These are phyloP conservation scores for Areca catechu DNA, from an alignment of 176 grass and related monocot genomes.

Conservation along the genomic window DNA sequence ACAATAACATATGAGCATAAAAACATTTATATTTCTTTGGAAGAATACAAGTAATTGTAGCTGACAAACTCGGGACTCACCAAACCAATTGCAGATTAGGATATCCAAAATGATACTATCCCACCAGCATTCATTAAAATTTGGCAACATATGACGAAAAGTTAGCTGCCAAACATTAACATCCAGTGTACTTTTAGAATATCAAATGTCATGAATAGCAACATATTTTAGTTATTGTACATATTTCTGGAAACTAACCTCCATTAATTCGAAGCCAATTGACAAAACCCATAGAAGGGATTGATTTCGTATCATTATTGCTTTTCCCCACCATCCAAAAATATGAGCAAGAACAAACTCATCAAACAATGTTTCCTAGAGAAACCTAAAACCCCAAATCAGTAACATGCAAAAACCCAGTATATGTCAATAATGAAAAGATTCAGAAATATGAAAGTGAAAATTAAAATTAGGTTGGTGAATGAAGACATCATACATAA, in stretches of 20 bases:
- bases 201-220: background rate
- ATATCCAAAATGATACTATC: slow-evolving; percentile 96
- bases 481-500: slow-evolving; percentile 91
- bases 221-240: too few relatives aligned
- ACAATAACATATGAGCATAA: too few relatives aligned
- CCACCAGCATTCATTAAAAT: slow-evolving; percentile 99
- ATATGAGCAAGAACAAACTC: slow-evolving; percentile 98
- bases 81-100: slow-evolving; percentile 99
- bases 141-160: slow-evolving; percentile 99
- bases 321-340: slow-evolving; percentile 99
- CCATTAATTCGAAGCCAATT: slow-evolving; percentile 98
- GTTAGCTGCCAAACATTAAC: slow-evolving; percentile 52
- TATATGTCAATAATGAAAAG: too few relatives aligned
- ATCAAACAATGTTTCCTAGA: slow-evolving; percentile 98
- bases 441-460: slow-evolving; percentile 13
- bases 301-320: slow-evolving; percentile 99
- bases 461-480: slow-evolving; percentile 31
- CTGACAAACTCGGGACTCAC: slow-evolving; percentile 38
- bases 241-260: slow-evolving; percentile 27
- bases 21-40: slow-evolving; percentile 9
- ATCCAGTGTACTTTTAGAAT: background rate
- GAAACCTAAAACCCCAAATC: slow-evolving; percentile 68
- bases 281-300: slow-evolving; percentile 96
- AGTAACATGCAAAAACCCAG: slow-evolving; percentile 42
- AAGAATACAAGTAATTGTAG: slow-evolving; percentile 5